These are phyloP conservation scores for Amanita exitialis DNA, from an alignment of 768 basidiomycete species.

Conservation along the genomic window DNA sequence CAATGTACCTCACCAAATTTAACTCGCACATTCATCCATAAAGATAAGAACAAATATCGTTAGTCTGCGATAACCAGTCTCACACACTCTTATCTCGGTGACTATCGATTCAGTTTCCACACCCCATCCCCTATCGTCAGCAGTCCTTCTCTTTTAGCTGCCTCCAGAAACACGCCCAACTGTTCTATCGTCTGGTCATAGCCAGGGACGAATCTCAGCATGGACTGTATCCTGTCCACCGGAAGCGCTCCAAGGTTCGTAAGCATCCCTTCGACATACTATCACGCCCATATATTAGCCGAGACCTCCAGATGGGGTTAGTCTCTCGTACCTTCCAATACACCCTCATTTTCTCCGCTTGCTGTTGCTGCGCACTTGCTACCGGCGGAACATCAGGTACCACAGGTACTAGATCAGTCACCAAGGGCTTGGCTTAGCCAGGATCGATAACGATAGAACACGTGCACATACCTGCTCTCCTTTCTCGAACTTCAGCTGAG, in stretches of 20 bases:
- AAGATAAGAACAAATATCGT: too few species aligned
- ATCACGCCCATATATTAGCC: neutral
- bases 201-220: conserved; percentile 76
- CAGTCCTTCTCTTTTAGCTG: conserved; percentile 66
- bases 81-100: neutral
- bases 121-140: conserved; percentile 61
- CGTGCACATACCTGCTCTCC: conserved; percentile 14
- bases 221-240: conserved; percentile 77
- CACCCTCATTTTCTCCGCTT: conserved; percentile 78
- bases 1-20: too few species aligned
- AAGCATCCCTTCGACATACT: conserved; percentile 91
- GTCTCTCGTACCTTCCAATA: conserved; percentile 63
- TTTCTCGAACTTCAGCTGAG: conserved; percentile 15
- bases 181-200: conserved; percentile 79
- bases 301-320: neutral
- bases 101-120: conserved; percentile 41
- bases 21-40: too few species aligned
- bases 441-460: neutral
- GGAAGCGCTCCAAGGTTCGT: conserved; percentile 73
- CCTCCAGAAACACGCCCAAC: conserved; percentile 71
- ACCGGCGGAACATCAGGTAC: conserved; percentile 36
- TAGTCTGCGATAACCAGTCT: too few species aligned
- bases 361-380: conserved; percentile 56
- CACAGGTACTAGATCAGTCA: conserved; percentile 13
- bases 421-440: neutral